Evolutionary conservation across 2,329 filamentous ascomycete genomes (phyloP).

Genomic region (Fusarium sp.): DNA sequence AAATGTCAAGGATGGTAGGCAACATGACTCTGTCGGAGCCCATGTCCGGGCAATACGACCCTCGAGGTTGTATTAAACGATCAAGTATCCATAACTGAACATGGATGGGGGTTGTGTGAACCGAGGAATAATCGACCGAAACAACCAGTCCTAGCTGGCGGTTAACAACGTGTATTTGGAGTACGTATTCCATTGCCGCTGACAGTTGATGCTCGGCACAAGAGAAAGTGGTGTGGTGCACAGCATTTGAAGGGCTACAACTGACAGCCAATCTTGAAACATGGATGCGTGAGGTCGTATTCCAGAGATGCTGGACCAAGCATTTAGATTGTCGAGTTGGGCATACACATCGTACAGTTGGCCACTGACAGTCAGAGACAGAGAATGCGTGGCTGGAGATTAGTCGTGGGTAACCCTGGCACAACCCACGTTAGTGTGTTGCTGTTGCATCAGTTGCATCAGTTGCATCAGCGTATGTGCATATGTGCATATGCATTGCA

Average conservation of each 20-base stretch:
- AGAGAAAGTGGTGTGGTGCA: slow-evolving; percentile 2
- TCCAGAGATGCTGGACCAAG: slow-evolving; percentile 6
- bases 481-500: slow-evolving; percentile 34
- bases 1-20: background rate
- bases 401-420: slow-evolving; percentile 22
- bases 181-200: background rate
- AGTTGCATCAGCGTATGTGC: slow-evolving; percentile 35
- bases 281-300: slow-evolving; percentile 15
- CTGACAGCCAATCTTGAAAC: slow-evolving; percentile 18
- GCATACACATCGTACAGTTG: slow-evolving; percentile 11
- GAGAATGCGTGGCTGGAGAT: slow-evolving; percentile 24
- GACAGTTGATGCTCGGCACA: background rate
- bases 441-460: slow-evolving; percentile 40
- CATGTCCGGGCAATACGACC: slow-evolving; percentile 13
- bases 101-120: background rate
- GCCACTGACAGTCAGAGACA: background rate
- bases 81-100: background rate
- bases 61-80: slow-evolving; percentile 11
- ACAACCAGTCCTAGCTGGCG: slow-evolving; percentile 5
- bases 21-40: slow-evolving; percentile 23
- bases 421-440: slow-evolving; percentile 13
- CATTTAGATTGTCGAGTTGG: slow-evolving; percentile 18
- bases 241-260: background rate
- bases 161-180: background rate
- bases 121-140: slow-evolving; percentile 21